Base-by-base conservation (phyloP, 1,139 yeast genomes). In the Geotrichum histeridarum region DNA sequence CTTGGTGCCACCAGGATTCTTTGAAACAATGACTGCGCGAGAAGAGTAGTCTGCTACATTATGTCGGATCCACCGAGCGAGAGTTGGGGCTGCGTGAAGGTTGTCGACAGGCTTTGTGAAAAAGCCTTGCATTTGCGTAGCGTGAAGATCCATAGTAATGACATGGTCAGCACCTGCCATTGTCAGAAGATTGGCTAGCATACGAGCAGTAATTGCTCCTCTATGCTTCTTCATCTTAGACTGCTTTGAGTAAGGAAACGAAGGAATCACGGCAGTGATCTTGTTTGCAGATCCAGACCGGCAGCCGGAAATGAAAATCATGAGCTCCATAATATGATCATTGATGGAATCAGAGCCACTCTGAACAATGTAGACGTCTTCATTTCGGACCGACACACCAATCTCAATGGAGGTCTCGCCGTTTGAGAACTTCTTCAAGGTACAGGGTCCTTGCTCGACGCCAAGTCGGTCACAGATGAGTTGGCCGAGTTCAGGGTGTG, bases 111-210 rank as follows among this genome's bases (percentile, higher is more conserved):
- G 99, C 67, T 90, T 91, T 43, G 95, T 82, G 76, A 93, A 93
- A 68, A 94, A 93, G 12, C 99, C 99, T 75, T 93, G 99, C 98
- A 93, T 94, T 72, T 93, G 99, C 42, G 96, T 84, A 32, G 99
- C 98, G 69, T 94, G 99, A 63, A 93, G 77, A 70, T 93, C 99
- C 98, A 93, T 91, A 7, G 96, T 88, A 42, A 93, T 94, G 60
- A 93, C 95, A 73, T 93, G 99, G 73, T 94, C 98, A 27, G 98
- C 99, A 61, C 99, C 99, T 1, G 99, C 98, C 95, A 93, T 93
- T 54, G 91, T 84, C 62, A 93, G 77, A 66, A 94, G 75, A 64
- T 93, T 93, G 56, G 99, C 98, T 68, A 93, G 79, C 99, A 93
- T 91, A 69, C 98, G 81, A n/a, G 99, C 99, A 4, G 99, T 91